These are phyloP conservation scores for Rugonectria rugulosa DNA, from an alignment of 2,329 filamentous ascomycete species.

Conservation along the genomic window DNA sequence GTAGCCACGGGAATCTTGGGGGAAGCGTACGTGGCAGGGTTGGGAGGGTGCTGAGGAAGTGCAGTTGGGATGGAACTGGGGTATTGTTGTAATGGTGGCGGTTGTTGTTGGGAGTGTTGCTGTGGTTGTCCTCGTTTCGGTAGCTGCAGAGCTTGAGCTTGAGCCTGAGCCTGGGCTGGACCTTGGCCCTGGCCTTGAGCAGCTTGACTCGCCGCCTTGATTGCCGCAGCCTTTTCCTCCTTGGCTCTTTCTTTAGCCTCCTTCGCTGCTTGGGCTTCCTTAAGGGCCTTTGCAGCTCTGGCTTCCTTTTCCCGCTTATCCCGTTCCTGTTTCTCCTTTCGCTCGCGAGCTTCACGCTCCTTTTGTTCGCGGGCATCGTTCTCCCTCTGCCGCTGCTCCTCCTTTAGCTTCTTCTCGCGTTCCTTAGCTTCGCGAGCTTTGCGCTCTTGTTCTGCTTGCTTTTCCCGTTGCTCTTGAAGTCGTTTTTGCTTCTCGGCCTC, in stretches of 20 bases:
- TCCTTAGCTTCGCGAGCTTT: conserved; percentile 69
- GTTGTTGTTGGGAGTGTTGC: too few relatives aligned
- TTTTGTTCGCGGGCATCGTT: conserved; percentile 77
- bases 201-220: conserved; percentile 50
- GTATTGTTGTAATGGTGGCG: too few relatives aligned
- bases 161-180: neutral
- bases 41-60: conserved; percentile 66
- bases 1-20: conserved; percentile 82
- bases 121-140: conserved; percentile 45
- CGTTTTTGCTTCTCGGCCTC: conserved; percentile 85
- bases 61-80: conserved; percentile 54
- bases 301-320: conserved; percentile 69
- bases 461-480: conserved; percentile 83
- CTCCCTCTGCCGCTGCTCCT: conserved; percentile 82
- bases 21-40: conserved; percentile 70
- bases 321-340: conserved; percentile 67
- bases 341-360: conserved; percentile 73
- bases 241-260: conserved; percentile 70
- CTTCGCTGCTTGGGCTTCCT: conserved; percentile 60
- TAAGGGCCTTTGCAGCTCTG: conserved; percentile 63
- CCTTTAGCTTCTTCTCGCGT: conserved; percentile 85
- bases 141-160: conserved; percentile 42
- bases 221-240: conserved; percentile 59
- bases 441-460: conserved; percentile 84
- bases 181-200: conserved; percentile 19